phyloP scores from a whole-genome alignment of 768 basidiomycete species.

The Tulasnella sp. region DNA sequence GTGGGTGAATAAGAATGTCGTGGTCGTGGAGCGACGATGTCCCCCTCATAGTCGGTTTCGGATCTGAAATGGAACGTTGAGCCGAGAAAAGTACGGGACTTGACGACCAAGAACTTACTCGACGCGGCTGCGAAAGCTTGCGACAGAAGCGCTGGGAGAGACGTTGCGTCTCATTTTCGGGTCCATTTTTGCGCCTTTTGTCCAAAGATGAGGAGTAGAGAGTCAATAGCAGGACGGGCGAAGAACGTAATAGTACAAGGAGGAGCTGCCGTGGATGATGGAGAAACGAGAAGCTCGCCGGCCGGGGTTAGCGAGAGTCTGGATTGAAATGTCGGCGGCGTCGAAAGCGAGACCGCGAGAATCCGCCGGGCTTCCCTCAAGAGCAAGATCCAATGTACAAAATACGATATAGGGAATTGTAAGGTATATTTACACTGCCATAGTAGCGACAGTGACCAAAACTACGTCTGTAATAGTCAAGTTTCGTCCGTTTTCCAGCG shows the following conservation, averaged over 20 bases:
- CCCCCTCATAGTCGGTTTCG: constrained; percentile 29
- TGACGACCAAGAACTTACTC: constrained; percentile 23
- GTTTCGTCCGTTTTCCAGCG: constrained; percentile 5
- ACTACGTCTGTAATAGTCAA: background rate
- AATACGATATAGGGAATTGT: background rate
- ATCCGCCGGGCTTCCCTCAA: background rate
- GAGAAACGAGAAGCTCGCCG: background rate
- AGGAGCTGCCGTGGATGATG: background rate
- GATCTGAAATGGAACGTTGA: constrained; percentile 21
- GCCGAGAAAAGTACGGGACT: constrained; percentile 7
- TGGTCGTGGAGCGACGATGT: constrained; percentile 23
- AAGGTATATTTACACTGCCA: background rate
- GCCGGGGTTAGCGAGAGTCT: background rate
- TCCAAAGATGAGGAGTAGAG: background rate
- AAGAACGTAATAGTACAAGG: background rate
- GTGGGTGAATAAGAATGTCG: constrained; percentile 25
- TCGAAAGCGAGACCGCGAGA: constrained; percentile 16
- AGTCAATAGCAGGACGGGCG: background rate
- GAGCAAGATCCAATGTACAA: background rate
- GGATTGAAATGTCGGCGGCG: constrained; percentile 10
- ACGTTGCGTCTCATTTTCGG: constrained; percentile 1
- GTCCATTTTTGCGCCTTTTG: constrained; percentile 4
- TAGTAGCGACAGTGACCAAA: background rate
- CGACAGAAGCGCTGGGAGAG: constrained; percentile 21
- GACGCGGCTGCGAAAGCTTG: constrained; percentile 27